Evolutionary conservation across 2,329 filamentous ascomycete genomes (phyloP).

Genomic region (Neonectria punicea): DNA sequence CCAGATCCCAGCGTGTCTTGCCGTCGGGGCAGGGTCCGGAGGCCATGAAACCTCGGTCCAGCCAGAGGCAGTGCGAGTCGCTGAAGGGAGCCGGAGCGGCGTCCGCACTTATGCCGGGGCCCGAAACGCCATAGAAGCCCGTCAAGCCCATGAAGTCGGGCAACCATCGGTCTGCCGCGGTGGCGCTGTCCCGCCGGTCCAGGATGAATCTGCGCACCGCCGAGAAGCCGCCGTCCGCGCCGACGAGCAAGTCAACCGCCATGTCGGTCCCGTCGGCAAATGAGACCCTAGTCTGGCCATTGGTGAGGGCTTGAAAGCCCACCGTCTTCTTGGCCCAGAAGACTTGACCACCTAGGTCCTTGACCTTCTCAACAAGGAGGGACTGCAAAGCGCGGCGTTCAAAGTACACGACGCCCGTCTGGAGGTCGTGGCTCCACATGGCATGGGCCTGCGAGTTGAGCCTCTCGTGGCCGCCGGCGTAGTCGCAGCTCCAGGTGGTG

Average conservation of each 20-base stretch:
- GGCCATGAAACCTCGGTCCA: slow-evolving; percentile 32
- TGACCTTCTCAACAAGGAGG: slow-evolving; percentile 30
- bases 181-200: slow-evolving; percentile 23
- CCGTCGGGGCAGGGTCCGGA: slow-evolving; percentile 30
- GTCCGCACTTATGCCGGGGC: slow-evolving; percentile 2
- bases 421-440: slow-evolving; percentile 34
- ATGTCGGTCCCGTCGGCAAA: slow-evolving; percentile 25
- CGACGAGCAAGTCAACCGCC: slow-evolving; percentile 31
- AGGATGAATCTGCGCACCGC: slow-evolving; percentile 34
- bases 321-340: slow-evolving; percentile 34
- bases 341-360: slow-evolving; percentile 30
- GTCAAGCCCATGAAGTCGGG: slow-evolving; percentile 37
- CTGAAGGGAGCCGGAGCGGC: slow-evolving; percentile 14
- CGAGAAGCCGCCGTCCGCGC: slow-evolving; percentile 39
- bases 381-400: slow-evolving; percentile 33
- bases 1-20: slow-evolving; percentile 41
- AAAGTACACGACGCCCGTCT: slow-evolving; percentile 35
- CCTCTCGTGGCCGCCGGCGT: slow-evolving; percentile 19
- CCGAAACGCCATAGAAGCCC: slow-evolving; percentile 38
- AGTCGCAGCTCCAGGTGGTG: slow-evolving; percentile 30
- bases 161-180: slow-evolving; percentile 32
- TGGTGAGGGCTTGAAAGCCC: slow-evolving; percentile 22
- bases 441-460: slow-evolving; percentile 25
- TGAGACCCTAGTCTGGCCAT: slow-evolving; percentile 15
- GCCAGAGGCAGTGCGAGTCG: slow-evolving; percentile 31